A percentile compares a stretch with the other conserved stretches of the same genome.
phyloP scores from a whole-genome alignment of 2,329 filamentous ascomycete species.

The Fusarium sp. region DNA sequence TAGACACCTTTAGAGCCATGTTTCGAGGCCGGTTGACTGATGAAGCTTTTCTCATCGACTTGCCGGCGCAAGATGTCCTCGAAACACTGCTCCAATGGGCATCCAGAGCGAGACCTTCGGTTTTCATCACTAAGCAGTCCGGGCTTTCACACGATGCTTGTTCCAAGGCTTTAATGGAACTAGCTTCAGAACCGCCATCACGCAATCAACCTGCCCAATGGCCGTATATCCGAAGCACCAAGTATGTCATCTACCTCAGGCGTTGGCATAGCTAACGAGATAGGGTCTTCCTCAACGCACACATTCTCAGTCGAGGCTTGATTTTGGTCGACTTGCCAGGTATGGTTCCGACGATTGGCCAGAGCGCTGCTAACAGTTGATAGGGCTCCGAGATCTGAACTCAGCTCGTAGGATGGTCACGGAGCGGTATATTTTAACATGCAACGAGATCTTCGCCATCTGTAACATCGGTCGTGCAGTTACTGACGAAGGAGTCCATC shows the following conservation, averaged over 20 bases:
- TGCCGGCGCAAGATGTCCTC: constrained; percentile 24
- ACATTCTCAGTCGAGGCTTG: constrained; percentile 61
- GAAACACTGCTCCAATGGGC: constrained; percentile 42
- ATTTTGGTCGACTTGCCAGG: constrained; percentile 63
- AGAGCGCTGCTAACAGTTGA: not conserved
- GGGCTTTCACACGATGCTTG: constrained; percentile 45
- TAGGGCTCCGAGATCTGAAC: constrained; percentile 60
- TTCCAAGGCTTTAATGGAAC: constrained; percentile 47
- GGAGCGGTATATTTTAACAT: constrained; percentile 58
- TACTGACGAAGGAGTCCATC: constrained; percentile 55
- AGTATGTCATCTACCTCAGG: constrained; percentile 42
- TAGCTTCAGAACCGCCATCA: constrained; percentile 52
- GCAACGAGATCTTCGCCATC: constrained; percentile 61
- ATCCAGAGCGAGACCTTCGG: constrained; percentile 10
- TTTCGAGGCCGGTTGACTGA: constrained; percentile 44
- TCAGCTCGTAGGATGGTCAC: constrained; percentile 57
- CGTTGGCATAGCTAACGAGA: constrained; percentile 18
- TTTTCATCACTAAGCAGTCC: not conserved
- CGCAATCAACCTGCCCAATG: constrained; percentile 47
- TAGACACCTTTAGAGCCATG: constrained; percentile 53
- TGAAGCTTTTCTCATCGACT: constrained; percentile 35
- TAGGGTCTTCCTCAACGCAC: constrained; percentile 57
- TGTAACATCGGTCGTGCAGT: constrained; percentile 56
- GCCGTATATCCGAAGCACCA: constrained; percentile 60
- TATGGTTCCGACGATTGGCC: constrained; percentile 32